These are phyloP conservation scores for Candida manassasensis DNA, from an alignment of 805 yeast species.

Conservation along the genomic window DNA sequence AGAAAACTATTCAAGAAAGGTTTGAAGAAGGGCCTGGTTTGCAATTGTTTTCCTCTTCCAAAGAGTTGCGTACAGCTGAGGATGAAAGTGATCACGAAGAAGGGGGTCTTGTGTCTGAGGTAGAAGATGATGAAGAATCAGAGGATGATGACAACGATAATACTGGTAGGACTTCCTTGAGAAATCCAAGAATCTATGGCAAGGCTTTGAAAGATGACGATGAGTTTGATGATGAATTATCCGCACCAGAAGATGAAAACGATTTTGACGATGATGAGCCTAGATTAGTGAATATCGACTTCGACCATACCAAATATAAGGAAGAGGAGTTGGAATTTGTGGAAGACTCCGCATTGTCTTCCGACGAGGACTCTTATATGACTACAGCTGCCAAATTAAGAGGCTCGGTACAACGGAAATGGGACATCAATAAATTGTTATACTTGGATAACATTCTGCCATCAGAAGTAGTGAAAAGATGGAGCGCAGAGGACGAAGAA, in stretches of 20 bases:
- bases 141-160: conserved; percentile 23
- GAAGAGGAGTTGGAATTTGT: conserved; percentile 39
- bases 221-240: conserved; percentile 37
- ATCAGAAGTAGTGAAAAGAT: conserved; percentile 62
- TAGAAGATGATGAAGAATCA: conserved; percentile 31
- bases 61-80: conserved; percentile 36
- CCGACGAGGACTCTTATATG: conserved; percentile 38
- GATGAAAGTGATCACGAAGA: conserved; percentile 39
- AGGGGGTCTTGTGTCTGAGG: conserved; percentile 25
- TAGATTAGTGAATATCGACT: conserved; percentile 45
- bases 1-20: conserved; percentile 54
- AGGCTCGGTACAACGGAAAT: conserved; percentile 48
- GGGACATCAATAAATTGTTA: conserved; percentile 79
- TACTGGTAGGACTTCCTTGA: conserved; percentile 60
- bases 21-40: conserved; percentile 63
- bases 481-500: conserved; percentile 52
- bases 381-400: conserved; percentile 58
- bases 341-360: conserved; percentile 43
- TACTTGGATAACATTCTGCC: conserved; percentile 79
- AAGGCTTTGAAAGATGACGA: conserved; percentile 46
- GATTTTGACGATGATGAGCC: conserved; percentile 37
- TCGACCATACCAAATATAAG: conserved; percentile 27
- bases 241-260: conserved; percentile 38
- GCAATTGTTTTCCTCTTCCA: conserved; percentile 65
- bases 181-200: conserved; percentile 58